Evolutionary conservation across 495 filamentous ascomycete genomes (phyloP).

Genomic region (Echria macrotheca): DNA sequence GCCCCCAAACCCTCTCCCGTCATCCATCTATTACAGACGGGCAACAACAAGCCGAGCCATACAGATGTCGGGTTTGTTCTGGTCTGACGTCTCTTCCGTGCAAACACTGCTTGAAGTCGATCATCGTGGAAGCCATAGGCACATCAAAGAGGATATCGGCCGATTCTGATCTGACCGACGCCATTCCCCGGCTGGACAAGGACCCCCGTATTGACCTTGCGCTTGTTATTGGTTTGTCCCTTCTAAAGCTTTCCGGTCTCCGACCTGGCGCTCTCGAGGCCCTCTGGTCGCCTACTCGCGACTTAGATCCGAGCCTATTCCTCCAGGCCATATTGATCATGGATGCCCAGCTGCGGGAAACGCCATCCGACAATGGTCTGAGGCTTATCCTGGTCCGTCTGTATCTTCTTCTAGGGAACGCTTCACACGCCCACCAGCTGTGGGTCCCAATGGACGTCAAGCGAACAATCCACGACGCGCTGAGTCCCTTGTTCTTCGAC

Average conservation of each 20-base stretch:
- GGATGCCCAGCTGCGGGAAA: constrained; percentile 35
- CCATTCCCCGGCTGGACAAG: constrained; percentile 24
- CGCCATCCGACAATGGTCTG: constrained; percentile 33
- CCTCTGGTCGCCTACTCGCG: constrained; percentile 24
- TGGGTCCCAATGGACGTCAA: constrained; percentile 45
- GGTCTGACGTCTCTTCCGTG: constrained; percentile 20
- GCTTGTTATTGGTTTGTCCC: constrained; percentile 38
- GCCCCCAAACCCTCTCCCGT: constrained; percentile 26
- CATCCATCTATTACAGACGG: constrained; percentile 19
- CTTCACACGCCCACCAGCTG: constrained; percentile 35
- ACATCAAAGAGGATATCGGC: constrained; percentile 25
- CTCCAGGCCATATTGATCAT: constrained; percentile 44
- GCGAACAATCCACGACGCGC: constrained; percentile 43
- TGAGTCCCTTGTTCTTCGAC: constrained; percentile 44
- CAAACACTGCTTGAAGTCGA: constrained; percentile 28
- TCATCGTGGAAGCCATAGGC: constrained; percentile 24
- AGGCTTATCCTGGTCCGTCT: constrained; percentile 42
- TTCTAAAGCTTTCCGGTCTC: constrained; percentile 41
- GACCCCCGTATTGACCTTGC: constrained; percentile 43
- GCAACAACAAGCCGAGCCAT: constrained; percentile 16
- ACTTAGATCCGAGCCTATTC: constrained; percentile 27
- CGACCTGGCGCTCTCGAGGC: constrained; percentile 9
- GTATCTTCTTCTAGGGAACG: constrained; percentile 41
- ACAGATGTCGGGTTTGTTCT: constrained; percentile 28
- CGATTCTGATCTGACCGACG: constrained; percentile 20